Evolutionary conservation across 805 yeast genomes (phyloP).

Genomic region (Saccharomyces kudriavzevii): DNA sequence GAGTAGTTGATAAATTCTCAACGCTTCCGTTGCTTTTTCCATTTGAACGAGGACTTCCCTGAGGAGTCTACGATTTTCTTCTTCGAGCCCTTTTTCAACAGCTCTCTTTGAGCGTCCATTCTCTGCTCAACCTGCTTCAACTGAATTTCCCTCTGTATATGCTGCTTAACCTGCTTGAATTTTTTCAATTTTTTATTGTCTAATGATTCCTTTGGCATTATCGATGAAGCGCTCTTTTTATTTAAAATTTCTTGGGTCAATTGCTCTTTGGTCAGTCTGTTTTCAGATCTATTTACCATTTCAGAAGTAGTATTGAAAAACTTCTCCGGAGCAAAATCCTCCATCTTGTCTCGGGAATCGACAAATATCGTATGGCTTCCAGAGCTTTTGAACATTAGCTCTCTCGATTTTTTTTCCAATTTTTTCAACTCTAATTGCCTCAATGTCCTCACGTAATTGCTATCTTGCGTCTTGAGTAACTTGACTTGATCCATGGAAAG

Average conservation of each 20-base stretch:
- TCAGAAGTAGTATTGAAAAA: slow-evolving; percentile 64
- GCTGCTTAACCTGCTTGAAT: slow-evolving; percentile 49
- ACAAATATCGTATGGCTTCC: slow-evolving; percentile 86
- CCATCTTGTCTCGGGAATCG: slow-evolving; percentile 48
- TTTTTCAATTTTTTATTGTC: slow-evolving; percentile 53
- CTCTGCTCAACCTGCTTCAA: slow-evolving; percentile 59
- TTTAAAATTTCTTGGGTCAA: slow-evolving; percentile 30
- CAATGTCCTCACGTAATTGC: slow-evolving; percentile 73
- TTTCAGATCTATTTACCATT: slow-evolving; percentile 56
- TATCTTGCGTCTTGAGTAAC: slow-evolving; percentile 83
- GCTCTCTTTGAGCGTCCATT: slow-evolving; percentile 72
- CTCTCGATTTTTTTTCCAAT: slow-evolving; percentile 43
- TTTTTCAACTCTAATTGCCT: slow-evolving; percentile 60
- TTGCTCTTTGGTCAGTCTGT: slow-evolving; percentile 59
- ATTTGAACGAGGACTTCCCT: slow-evolving; percentile 69
- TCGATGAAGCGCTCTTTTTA: slow-evolving; percentile 18
- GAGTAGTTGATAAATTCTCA: slow-evolving; percentile 10
- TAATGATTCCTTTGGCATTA: slow-evolving; percentile 32
- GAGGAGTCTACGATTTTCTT: slow-evolving; percentile 59
- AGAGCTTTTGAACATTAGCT: slow-evolving; percentile 42
- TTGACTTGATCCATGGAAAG: slow-evolving; percentile 69
- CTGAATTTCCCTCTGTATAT: slow-evolving; percentile 63
- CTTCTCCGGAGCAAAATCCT: slow-evolving; percentile 52
- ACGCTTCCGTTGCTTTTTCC: slow-evolving; percentile 73
- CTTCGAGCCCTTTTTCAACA: slow-evolving; percentile 85